Percentiles rank a stretch among this genome's conserved stretches.
These are phyloP conservation scores for Penicillium corylophilum DNA, from an alignment of 2,329 filamentous ascomycete species.

Conservation along the genomic window DNA sequence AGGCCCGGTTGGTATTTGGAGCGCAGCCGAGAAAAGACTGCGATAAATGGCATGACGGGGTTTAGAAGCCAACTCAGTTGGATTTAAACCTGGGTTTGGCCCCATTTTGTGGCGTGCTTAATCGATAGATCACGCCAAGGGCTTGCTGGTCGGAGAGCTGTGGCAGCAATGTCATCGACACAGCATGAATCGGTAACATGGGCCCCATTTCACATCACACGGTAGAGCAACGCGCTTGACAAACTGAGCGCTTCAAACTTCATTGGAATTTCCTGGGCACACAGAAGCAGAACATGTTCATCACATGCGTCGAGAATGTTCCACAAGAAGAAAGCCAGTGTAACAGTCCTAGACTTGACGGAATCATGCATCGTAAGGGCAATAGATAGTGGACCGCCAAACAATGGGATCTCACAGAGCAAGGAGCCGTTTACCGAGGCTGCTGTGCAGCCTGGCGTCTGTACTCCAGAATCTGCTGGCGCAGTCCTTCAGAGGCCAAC, in stretches of 20 bases:
- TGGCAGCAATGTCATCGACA: neutral
- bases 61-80: neutral
- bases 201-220: neutral
- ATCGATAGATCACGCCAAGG: neutral
- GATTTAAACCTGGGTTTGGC: neutral
- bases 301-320: neutral
- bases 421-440: constrained; percentile 23
- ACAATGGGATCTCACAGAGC: neutral
- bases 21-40: neutral
- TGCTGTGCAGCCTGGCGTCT: constrained; percentile 46
- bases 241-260: neutral
- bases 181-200: neutral
- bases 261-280: neutral
- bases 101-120: neutral
- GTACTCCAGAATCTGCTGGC: constrained; percentile 64
- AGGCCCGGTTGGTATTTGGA: neutral
- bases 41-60: neutral
- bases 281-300: neutral
- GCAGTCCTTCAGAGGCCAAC: constrained; percentile 73
- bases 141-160: neutral
- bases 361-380: neutral
- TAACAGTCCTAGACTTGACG: neutral
- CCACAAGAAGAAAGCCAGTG: neutral
- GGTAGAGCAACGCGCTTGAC: neutral
- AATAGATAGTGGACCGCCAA: neutral